Evolutionary conservation across 2,329 filamentous ascomycete genomes (phyloP).

Genomic region (Juglanconis juglandina): DNA sequence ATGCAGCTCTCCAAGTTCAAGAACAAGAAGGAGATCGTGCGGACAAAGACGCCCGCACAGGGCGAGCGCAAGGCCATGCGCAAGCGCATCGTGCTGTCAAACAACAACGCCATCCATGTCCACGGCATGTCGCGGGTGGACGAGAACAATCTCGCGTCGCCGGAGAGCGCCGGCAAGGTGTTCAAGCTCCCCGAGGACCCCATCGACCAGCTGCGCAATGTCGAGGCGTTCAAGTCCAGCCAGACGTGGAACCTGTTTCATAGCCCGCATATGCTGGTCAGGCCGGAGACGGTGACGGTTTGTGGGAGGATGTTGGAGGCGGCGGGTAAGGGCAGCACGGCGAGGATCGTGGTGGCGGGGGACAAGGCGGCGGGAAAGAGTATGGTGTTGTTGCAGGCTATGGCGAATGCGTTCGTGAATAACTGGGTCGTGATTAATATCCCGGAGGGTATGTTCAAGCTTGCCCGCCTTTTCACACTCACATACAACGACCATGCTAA

Average conservation of each 20-base stretch:
- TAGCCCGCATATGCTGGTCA: slow-evolving; percentile 72
- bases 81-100: slow-evolving; percentile 88
- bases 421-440: slow-evolving; percentile 87
- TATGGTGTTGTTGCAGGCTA: slow-evolving; percentile 76
- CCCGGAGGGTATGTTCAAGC: slow-evolving; percentile 68
- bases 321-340: slow-evolving; percentile 49
- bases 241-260: slow-evolving; percentile 88
- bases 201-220: slow-evolving; percentile 76
- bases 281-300: slow-evolving; percentile 73
- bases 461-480: neutral
- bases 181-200: slow-evolving; percentile 65
- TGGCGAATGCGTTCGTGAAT: slow-evolving; percentile 76
- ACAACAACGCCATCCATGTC: slow-evolving; percentile 85
- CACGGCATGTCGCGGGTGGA: slow-evolving; percentile 47
- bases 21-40: slow-evolving; percentile 46
- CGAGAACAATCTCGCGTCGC: slow-evolving; percentile 50
- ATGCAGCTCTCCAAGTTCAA: slow-evolving; percentile 36
- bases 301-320: slow-evolving; percentile 59
- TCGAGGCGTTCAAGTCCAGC: slow-evolving; percentile 85
- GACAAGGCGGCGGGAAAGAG: slow-evolving; percentile 80
- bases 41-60: slow-evolving; percentile 56
- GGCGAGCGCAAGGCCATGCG: slow-evolving; percentile 85
- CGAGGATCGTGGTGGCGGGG: slow-evolving; percentile 69
- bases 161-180: slow-evolving; percentile 61
- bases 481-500: neutral